A percentile compares a stretch with the other conserved stretches of the same genome.
Conservation (phyloP, 768 basidiomycete genomes). For the Porpolomopsis calyptriformis region DNA sequence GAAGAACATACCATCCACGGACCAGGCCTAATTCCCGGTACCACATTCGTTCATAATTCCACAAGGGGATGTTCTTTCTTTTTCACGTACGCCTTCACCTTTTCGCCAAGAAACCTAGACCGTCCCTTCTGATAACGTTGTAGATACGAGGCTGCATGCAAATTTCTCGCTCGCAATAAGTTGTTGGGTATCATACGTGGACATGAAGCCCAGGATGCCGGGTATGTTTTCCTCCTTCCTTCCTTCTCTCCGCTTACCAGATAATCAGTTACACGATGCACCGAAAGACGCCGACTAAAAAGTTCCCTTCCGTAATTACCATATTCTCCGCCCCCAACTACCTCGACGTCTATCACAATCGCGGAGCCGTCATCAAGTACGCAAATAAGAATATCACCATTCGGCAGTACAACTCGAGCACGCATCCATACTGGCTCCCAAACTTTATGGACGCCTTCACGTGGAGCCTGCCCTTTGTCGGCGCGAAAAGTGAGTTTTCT, state of each 20-base stretch:
- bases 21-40: conserved; percentile 44
- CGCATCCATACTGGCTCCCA: conserved; percentile 92
- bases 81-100: conserved; percentile 83
- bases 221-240: conserved; percentile 35
- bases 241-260: background rate
- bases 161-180: conserved; percentile 86
- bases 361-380: conserved; percentile 94
- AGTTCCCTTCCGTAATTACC: conserved; percentile 94
- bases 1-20: conserved; percentile 40
- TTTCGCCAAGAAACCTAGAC: too few species aligned
- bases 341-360: conserved; percentile 93
- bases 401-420: conserved; percentile 67
- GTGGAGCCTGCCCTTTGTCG: conserved; percentile 96
- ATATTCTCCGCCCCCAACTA: conserved; percentile 98
- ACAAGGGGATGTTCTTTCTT: conserved; percentile 88
- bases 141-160: conserved; percentile 78
- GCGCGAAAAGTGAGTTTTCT: conserved; percentile 73
- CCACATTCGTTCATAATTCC: conserved; percentile 67
- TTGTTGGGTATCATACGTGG: conserved; percentile 91
- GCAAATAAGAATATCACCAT: conserved; percentile 96
- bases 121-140: background rate
- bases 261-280: conserved; percentile 76
- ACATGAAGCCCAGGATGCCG: conserved; percentile 95
- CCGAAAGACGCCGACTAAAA: conserved; percentile 87
- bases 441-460: conserved; percentile 99